phyloP scores from a whole-genome alignment of 2,329 filamentous ascomycete genomes.

The Fusarium irregulare region DNA sequence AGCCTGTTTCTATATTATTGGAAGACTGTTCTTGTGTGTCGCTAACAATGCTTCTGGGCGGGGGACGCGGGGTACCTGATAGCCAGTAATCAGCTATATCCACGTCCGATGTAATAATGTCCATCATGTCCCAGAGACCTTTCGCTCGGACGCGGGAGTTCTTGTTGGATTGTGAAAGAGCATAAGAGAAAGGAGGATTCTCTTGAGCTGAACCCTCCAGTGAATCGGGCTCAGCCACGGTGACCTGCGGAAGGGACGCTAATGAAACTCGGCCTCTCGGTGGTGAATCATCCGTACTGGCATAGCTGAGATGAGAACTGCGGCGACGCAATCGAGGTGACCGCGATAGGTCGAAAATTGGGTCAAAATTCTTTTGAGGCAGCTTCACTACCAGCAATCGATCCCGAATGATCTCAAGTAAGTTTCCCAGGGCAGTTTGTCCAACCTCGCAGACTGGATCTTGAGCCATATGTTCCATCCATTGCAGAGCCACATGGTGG shows the following conservation, averaged over 20 bases:
- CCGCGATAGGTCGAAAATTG: too few relatives aligned
- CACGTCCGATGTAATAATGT: background rate
- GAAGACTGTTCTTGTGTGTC: background rate
- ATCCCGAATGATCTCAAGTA: background rate
- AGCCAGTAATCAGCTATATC: background rate
- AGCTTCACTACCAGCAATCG: background rate
- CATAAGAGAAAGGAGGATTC: too few relatives aligned
- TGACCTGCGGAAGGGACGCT: fast-evolving
- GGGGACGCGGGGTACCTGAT: background rate
- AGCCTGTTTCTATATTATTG: fast-evolving
- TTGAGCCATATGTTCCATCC: background rate
- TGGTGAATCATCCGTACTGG: too few relatives aligned
- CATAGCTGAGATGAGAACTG: too few relatives aligned
- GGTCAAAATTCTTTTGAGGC: too few relatives aligned
- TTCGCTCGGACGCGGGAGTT: background rate
- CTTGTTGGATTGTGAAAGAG: background rate
- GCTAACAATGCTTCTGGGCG: background rate
- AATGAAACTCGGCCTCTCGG: background rate
- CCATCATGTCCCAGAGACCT: too few relatives aligned
- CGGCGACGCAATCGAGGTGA: too few relatives aligned
- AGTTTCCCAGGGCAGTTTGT: background rate
- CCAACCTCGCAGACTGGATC: background rate
- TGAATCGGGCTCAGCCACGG: background rate
- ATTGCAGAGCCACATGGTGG: background rate
- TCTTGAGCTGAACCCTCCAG: too few relatives aligned